These are phyloP conservation scores for Heliamphora exappendiculata DNA, from an alignment of 148 eudicot species.

Conservation along the genomic window DNA sequence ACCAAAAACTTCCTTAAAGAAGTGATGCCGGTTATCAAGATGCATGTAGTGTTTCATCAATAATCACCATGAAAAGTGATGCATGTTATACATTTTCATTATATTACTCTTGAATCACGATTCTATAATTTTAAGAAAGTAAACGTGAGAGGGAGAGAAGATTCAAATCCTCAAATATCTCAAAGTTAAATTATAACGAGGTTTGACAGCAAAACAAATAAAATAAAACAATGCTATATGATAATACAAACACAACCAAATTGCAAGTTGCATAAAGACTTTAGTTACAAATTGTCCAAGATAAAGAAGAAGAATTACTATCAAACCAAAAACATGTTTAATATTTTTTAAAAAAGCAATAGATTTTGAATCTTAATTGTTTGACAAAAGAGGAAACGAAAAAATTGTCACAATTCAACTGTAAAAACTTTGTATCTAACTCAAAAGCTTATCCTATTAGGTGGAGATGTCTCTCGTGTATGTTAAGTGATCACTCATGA, in stretches of 20 bases:
- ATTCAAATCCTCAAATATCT: background rate
- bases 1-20: background rate
- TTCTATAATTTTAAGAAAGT: background rate
- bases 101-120: background rate
- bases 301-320: background rate
- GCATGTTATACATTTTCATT: background rate
- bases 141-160: background rate
- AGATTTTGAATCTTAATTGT: too few relatives aligned
- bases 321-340: background rate
- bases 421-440: too few relatives aligned
- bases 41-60: background rate
- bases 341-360: too few relatives aligned
- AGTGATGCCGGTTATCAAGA: background rate
- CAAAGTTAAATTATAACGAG: background rate
- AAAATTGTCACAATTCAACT: too few relatives aligned
- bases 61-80: background rate
- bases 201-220: slow-evolving; percentile 3
- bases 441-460: too few relatives aligned
- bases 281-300: background rate
- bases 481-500: too few relatives aligned
- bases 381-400: too few relatives aligned
- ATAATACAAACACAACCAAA: background rate
- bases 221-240: background rate
- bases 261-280: background rate
- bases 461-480: too few relatives aligned